Evolutionary conservation across 1,284 basidiomycete species (phyloP), one percentile per base, ranked within the genome.

Genomic region (Malassezia equina): DNA sequence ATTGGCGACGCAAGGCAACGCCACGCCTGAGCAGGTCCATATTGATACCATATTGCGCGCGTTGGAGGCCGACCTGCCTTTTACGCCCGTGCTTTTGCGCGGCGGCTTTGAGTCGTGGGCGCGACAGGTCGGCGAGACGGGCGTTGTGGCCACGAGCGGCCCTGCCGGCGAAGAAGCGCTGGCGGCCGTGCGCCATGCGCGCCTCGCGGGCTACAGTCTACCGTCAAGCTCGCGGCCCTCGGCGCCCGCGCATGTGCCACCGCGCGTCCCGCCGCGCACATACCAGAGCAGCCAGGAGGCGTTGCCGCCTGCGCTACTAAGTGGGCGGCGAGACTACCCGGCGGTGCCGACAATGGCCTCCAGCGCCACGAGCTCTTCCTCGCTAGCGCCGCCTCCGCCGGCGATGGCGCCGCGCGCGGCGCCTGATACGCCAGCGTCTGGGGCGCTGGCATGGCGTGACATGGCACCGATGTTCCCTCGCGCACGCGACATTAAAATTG

Each of bases 101-200:
- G 93, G 93, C 1, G 93, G 93, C 1, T 79, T 89, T 51, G 81
- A 85, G 41, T 85, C 84, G 0, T 98, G 91, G 90, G 81, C 80
- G 63, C 78, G 78, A 51, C 82, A 85, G 50, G 78, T 86, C 49
- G 81, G 82, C 0, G 79, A 79, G 3, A 70, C 76, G 4, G 81
- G 81, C 7, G 59, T 72, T 51, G 68, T 82, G 34, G 64, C 27
- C 71, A 75, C 63, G n/a, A 24, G 12, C 3, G 48, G 19, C 9
- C 31, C 40, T 11, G 7, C n/a, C 23, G 42, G 39, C 36, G 63
- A 64, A 9, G 55, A 62, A 17, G 27, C 34, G 19, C 40, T 52
- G 13, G 49, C 47, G 17, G 31, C 43, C 19, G 43, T 52, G 45
- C 43, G 44, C 2, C 51, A 47, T n/a, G 47, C 47, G 32, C 52